phyloP scores from a whole-genome alignment of 768 basidiomycete genomes.

The Baorangia bicolor region DNA sequence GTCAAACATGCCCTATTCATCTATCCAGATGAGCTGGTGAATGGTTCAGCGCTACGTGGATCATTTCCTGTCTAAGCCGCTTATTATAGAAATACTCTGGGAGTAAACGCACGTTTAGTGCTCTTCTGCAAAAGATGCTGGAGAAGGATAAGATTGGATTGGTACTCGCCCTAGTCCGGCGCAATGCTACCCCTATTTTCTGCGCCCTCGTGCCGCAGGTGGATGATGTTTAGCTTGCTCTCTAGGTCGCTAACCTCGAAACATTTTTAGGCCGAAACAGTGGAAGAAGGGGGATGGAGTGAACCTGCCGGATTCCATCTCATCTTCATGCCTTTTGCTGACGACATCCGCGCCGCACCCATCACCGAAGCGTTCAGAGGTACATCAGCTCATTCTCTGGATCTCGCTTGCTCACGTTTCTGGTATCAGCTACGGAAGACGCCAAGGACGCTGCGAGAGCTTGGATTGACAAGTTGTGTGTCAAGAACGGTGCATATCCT shows the following conservation, averaged over 20 bases:
- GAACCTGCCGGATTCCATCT: constrained; percentile 92
- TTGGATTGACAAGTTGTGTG: constrained; percentile 76
- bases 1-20: constrained; percentile 90
- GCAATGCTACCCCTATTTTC: constrained; percentile 74
- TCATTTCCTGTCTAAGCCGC: not conserved
- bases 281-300: constrained; percentile 69
- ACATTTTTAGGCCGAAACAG: constrained; percentile 58
- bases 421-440: constrained; percentile 58
- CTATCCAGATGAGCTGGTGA: constrained; percentile 86
- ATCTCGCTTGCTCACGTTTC: not conserved
- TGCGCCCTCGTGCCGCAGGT: constrained; percentile 90
- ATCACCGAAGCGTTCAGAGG: constrained; percentile 66
- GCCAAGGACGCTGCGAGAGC: constrained; percentile 64
- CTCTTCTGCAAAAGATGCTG: constrained; percentile 79
- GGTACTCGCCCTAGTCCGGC: constrained; percentile 65
- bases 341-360: constrained; percentile 85
- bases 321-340: constrained; percentile 90
- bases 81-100: constrained; percentile 70
- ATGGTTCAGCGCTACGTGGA: constrained; percentile 12
- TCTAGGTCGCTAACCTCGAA: not conserved
- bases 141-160: constrained; percentile 81
- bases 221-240: not conserved
- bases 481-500: constrained; percentile 79
- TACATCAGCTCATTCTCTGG: constrained; percentile 23
- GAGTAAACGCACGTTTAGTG: constrained; percentile 88